Base-by-base conservation (phyloP, 1,139 yeast species). In the Hansenula lynferdii region DNA sequence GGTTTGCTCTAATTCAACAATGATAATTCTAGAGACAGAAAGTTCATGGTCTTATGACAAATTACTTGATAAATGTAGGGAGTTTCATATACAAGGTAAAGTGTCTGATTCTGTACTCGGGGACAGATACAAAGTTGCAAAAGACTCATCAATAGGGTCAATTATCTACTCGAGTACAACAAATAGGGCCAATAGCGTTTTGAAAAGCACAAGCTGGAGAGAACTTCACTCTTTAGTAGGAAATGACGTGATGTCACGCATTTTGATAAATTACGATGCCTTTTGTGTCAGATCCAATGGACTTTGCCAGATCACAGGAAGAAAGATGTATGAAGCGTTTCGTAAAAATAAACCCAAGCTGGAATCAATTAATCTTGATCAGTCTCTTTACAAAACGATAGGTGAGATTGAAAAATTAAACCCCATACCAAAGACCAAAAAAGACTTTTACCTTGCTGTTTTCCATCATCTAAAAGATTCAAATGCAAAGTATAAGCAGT, bases 61-160 rank as follows among this genome's bases (percentile, higher is more conserved):
- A 12, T 40, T 55, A 8, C 34, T 58, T 10, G 57, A 47, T 25
- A 43, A 45, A 24, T 60, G 56, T 35, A 48, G 50, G 14, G 39
- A 38, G 10, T 43, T 34, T 12, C 40, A 51, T 15, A 32, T 51
- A 2, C 30, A 35, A 10, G 32, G 38, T 6, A 35, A 44, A 8
- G 32, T 49, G 9, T 35, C 28, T 4, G 42, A 45, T 19, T 56
- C 57, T 39, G 52, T 58, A 1, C 31, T 61, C 8, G 39, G 55
- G 1, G 47, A 37, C 10, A 28, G 54, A 39, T 50, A 47, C 18
- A 40, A 35, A 11, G 30, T 42, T 19, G 38, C 42, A 2, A 32
- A 29, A 3, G 41, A 42, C 8, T 33, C 41, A 15, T 28, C 38
- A 0, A 29, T 39, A 6, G 36, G 39, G 6, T 41, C 45, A 5